Conservation (phyloP, 352 stramenopile species). For the Phytophthora syringae region DNA sequence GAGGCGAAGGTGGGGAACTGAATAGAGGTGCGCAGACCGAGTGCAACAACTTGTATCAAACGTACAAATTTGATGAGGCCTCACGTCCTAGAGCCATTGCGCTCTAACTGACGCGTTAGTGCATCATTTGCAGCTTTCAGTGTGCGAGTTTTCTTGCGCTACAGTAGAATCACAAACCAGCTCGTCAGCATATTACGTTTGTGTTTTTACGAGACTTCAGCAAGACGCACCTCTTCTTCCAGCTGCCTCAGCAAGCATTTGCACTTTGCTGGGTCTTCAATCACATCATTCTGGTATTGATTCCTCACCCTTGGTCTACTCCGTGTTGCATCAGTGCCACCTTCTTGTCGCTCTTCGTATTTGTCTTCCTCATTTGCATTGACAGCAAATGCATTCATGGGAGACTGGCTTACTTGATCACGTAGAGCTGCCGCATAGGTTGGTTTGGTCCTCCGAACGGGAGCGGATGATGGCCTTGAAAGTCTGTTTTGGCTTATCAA, state of each 20-base stretch:
- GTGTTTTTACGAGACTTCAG: background rate
- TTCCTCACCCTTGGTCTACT: background rate
- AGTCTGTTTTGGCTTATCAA: constrained; percentile 17
- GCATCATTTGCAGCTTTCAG: constrained; percentile 50
- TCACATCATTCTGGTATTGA: background rate
- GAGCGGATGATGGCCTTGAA: constrained; percentile 67
- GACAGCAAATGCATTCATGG: constrained; percentile 11
- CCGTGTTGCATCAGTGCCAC: background rate
- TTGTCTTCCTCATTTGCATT: constrained; percentile 7
- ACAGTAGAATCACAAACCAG: background rate
- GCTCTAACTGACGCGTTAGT: constrained; percentile 44
- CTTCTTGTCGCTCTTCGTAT: constrained; percentile 7
- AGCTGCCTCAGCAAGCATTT: constrained; percentile 24
- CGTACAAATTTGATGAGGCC: background rate
- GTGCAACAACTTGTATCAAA: background rate
- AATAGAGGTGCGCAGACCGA: constrained; percentile 7
- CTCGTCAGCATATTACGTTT: background rate
- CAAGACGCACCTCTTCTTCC: constrained; percentile 43
- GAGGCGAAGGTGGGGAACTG: too few species aligned
- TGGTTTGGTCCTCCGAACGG: constrained; percentile 61
- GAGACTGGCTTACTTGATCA: constrained; percentile 47
- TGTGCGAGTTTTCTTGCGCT: constrained; percentile 57
- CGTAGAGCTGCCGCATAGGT: constrained; percentile 66
- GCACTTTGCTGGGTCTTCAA: constrained; percentile 18
- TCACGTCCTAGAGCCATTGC: constrained; percentile 11